Evolutionary conservation across 306 rosid species (phyloP).

Genomic region (Casuarina glauca): DNA sequence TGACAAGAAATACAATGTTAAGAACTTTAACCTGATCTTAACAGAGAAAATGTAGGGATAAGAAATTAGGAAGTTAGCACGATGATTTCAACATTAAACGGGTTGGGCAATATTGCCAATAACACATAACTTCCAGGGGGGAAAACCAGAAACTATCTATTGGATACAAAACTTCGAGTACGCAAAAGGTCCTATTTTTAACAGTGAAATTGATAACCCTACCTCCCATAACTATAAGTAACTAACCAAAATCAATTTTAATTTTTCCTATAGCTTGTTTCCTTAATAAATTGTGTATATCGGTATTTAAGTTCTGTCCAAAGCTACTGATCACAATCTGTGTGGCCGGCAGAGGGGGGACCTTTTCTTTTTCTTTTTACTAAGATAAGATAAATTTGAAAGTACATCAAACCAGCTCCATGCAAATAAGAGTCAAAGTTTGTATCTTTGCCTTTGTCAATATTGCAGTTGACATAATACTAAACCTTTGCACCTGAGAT

Average conservation of each 20-base stretch:
- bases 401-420: background rate
- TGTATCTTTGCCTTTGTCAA: background rate
- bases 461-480: background rate
- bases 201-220: background rate
- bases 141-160: background rate
- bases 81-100: background rate
- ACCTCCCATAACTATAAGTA: background rate
- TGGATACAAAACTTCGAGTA: too few relatives aligned
- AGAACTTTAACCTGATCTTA: too few relatives aligned
- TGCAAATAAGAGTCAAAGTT: background rate
- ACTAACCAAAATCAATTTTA: background rate
- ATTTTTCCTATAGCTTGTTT: background rate
- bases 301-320: background rate
- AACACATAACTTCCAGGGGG: background rate
- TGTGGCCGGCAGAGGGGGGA: background rate
- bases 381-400: background rate
- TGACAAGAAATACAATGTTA: too few relatives aligned
- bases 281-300: background rate
- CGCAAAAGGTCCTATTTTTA: too few relatives aligned
- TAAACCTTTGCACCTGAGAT: background rate
- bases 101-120: background rate
- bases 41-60: too few relatives aligned
- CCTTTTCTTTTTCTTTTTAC: background rate
- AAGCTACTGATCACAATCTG: background rate
- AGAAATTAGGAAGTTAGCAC: background rate